These are phyloP conservation scores for Cairneyella variabilis DNA, from an alignment of 495 filamentous ascomycete genomes.

Conservation along the genomic window DNA sequence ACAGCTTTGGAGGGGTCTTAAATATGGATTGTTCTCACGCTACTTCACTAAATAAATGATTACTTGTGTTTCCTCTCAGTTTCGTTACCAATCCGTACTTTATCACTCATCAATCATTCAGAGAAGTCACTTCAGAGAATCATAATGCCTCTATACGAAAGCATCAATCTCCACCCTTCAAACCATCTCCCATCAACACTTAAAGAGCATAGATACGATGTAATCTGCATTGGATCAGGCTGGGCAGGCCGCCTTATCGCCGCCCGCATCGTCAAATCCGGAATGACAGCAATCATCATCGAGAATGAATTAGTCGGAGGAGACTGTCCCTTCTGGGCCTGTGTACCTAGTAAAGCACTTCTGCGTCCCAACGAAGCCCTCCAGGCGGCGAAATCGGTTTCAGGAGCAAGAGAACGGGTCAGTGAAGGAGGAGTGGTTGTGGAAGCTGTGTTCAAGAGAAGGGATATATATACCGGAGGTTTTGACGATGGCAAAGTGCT, in stretches of 20 bases:
- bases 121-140: no score
- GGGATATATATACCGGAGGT: constrained; percentile 14
- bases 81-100: no score
- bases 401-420: constrained; percentile 20
- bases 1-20: no score
- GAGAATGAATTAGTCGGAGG: constrained; percentile 24
- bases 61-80: no score
- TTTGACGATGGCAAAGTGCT: constrained; percentile 17
- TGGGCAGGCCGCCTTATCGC: constrained; percentile 7
- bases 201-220: constrained; percentile 11
- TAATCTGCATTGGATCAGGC: constrained; percentile 20
- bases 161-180: constrained; percentile 10
- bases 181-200: constrained; percentile 13
- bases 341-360: constrained; percentile 24
- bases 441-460: constrained; percentile 20
- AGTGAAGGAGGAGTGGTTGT: constrained; percentile 7
- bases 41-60: no score
- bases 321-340: constrained; percentile 25
- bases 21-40: no score
- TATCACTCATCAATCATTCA: no score
- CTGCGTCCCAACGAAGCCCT: constrained; percentile 23
- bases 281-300: constrained; percentile 16
- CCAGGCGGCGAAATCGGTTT: constrained; percentile 18
- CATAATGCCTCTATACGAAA: no score
- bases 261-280: constrained; percentile 9